Percentiles rank a stretch among this genome's conserved stretches.
These are phyloP conservation scores for Lichtheimia corymbifera DNA, from an alignment of 371 early-diverging fungal species.

Conservation along the genomic window DNA sequence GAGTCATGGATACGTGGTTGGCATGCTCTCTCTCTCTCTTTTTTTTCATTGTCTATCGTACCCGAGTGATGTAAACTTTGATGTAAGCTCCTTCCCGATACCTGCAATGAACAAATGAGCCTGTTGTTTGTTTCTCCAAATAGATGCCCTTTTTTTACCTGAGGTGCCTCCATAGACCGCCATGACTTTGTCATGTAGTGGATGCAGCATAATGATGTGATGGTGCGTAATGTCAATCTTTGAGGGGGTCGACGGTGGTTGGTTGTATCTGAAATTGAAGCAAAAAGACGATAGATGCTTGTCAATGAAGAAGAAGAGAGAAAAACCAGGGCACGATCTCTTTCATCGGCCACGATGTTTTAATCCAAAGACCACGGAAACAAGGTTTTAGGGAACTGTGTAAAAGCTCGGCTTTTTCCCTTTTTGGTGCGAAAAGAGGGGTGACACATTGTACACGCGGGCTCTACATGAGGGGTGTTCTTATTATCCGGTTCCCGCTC, in stretches of 20 bases:
- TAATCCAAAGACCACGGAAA: too few relatives aligned
- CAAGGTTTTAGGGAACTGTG: too few relatives aligned
- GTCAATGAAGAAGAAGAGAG: too few relatives aligned
- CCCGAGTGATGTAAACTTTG: constrained; percentile 16
- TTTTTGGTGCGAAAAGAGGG: too few relatives aligned
- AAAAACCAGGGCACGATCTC: too few relatives aligned
- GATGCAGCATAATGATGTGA: constrained; percentile 12
- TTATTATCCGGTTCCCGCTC: too few relatives aligned
- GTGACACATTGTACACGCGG: too few relatives aligned
- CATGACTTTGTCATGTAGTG: constrained; percentile 18
- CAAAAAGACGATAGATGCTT: too few relatives aligned
- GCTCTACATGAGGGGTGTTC: too few relatives aligned
- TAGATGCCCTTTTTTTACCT: constrained; percentile 13
- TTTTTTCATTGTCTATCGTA: constrained; percentile 12
- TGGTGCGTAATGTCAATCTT: not conserved
- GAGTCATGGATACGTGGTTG: not conserved
- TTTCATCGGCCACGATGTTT: too few relatives aligned
- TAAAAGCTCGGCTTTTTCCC: too few relatives aligned
- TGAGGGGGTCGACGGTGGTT: not conserved
- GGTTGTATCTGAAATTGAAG: constrained; percentile 1
- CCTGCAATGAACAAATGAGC: constrained; percentile 13
- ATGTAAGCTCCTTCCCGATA: constrained; percentile 29
- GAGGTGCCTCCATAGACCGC: constrained; percentile 35
- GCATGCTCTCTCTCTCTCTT: not conserved
- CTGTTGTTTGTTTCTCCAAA: not conserved